Percentiles rank a stretch among this genome's conserved stretches.
These are phyloP conservation scores for Botryotinia calthae DNA, from an alignment of 2,329 filamentous ascomycete species.

Conservation along the genomic window DNA sequence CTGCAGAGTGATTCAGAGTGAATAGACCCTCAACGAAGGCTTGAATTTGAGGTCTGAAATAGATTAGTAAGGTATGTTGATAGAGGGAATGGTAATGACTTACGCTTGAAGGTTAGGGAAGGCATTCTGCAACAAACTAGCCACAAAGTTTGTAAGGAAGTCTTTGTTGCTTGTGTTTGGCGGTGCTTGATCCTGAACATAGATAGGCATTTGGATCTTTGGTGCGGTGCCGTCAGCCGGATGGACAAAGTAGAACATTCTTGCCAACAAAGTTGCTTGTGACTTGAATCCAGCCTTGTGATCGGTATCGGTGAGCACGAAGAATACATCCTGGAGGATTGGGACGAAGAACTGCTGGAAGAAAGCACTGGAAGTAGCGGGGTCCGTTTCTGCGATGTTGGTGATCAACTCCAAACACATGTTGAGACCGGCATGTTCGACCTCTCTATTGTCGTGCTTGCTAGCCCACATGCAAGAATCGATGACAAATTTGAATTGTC, in stretches of 20 bases:
- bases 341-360: constrained; percentile 97
- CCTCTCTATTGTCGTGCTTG: constrained; percentile 98
- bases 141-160: constrained; percentile 85
- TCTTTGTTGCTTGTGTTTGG: constrained; percentile 84
- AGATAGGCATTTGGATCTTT: constrained; percentile 92
- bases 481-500: constrained; percentile 99
- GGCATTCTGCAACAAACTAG: constrained; percentile 78
- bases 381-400: constrained; percentile 92
- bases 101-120: constrained; percentile 92
- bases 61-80: constrained; percentile 40
- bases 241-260: constrained; percentile 95
- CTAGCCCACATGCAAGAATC: constrained; percentile 99
- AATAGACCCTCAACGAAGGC: constrained; percentile 90
- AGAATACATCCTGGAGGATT: constrained; percentile 97
- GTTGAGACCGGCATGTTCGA: constrained; percentile 91
- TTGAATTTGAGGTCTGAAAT: constrained; percentile 73
- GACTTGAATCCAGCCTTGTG: constrained; percentile 99
- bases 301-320: constrained; percentile 93
- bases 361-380: constrained; percentile 84
- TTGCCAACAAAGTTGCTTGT: constrained; percentile 87
- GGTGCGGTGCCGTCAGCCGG: constrained; percentile 64
- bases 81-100: constrained; percentile 41
- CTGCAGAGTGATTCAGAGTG: constrained; percentile 80
- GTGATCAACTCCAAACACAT: constrained; percentile 98
- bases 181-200: constrained; percentile 77